Base-by-base conservation (phyloP, 495 filamentous ascomycete species). In the Massariosphaeria phaeospora region DNA sequence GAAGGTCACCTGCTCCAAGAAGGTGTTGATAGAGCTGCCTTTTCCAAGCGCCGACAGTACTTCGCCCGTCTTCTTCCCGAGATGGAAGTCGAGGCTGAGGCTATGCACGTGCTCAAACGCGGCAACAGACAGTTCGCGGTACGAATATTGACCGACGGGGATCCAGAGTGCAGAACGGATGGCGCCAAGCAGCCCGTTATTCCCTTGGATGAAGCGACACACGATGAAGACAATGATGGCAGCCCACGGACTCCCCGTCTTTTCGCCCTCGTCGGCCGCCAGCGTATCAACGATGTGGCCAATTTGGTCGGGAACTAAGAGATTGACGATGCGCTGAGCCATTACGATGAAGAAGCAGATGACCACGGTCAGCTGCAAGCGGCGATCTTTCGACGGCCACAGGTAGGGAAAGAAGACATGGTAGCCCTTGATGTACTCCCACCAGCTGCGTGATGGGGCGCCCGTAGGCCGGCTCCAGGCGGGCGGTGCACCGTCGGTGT, bases 101-200 rank as follows among this genome's bases (percentile, higher is more conserved):
- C 84, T 82, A 69, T 97, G 93, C 15, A 98, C 93, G 66, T 98
- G 93, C 68, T 97, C 93, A 63, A 98, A 98, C 5, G 91, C 86
- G 7, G 93, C 89, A 1, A 90, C 91, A 1, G 89, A 95, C 25
- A 98, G 78, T 43, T 93, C 89, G 68, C 88, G 86, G 68, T 96
- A 98, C 7, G 91, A 94, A 69, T 96, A 95, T 66, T 98, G 93
- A 30, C 89, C 83, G 44, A 98, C 88, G 0, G 93, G 93, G 39
- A 98, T 89, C 93, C 93, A 98, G 24, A 98, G 72, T 15, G 84
- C 79, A 17, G 87, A 84, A 44, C 93, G 80, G 7, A 86, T 49
- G 13, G 89, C 91, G 11, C 89, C 88, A 27, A 97, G 79, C 18
- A 96, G 70, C 7, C 93, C 93, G 56, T 89, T 90, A 10, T 78